Evolutionary conservation across 257 asterid genomes (phyloP).

Genomic region (Solanum habrochaites): DNA sequence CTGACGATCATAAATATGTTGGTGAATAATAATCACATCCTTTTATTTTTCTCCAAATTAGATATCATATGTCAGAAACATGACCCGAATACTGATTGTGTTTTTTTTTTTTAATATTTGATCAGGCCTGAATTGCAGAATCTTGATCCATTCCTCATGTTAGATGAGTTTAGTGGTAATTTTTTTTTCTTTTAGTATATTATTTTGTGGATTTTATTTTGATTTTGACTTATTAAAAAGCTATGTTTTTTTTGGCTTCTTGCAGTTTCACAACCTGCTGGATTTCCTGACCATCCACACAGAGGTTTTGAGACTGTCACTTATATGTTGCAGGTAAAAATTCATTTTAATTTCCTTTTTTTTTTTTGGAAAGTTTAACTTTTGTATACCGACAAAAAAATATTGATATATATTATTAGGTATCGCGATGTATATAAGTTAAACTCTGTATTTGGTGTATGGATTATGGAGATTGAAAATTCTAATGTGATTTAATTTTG

Average conservation of each 20-base stretch:
- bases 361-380: neutral
- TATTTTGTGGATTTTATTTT: neutral
- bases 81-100: neutral
- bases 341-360: neutral
- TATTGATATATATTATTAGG: too few relatives aligned
- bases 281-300: slow-evolving; percentile 98
- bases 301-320: slow-evolving; percentile 97
- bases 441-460: too few relatives aligned
- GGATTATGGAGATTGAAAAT: neutral
- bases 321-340: slow-evolving; percentile 57
- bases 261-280: slow-evolving; percentile 86
- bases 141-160: slow-evolving; percentile 85
- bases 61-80: neutral
- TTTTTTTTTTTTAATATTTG: neutral
- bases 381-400: neutral
- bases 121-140: slow-evolving; percentile 69
- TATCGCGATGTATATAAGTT: too few relatives aligned
- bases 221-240: neutral
- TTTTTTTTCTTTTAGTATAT: neutral
- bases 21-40: accelerated
- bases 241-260: neutral
- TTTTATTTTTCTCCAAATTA: neutral
- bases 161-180: slow-evolving; percentile 74
- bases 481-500: neutral
- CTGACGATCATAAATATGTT: accelerated